These are phyloP conservation scores for Mycena kentingensis DNA, from an alignment of 768 basidiomycete genomes.

Conservation along the genomic window DNA sequence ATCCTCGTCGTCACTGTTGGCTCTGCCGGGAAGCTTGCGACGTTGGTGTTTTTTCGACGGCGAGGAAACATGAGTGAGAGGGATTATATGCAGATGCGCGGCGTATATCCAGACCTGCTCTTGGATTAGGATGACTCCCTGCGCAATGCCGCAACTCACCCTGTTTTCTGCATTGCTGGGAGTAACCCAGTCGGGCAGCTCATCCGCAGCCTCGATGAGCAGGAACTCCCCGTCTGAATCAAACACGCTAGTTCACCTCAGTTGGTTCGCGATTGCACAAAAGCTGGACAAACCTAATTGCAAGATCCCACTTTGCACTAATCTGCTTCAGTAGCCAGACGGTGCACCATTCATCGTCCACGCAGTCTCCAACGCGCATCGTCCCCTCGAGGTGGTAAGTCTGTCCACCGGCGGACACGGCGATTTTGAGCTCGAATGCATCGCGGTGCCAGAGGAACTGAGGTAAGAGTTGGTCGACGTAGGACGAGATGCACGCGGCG, in stretches of 20 bases:
- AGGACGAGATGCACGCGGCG: conserved; percentile 64
- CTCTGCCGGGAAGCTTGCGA: conserved; percentile 42
- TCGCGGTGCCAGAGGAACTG: conserved; percentile 85
- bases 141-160: conserved; percentile 54
- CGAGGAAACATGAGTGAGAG: conserved; percentile 73
- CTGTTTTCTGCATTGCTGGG: conserved; percentile 92
- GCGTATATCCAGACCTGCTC: conserved; percentile 88
- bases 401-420: conserved; percentile 46
- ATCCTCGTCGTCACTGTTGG: conserved; percentile 56
- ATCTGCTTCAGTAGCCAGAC: conserved; percentile 88
- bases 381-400: conserved; percentile 70
- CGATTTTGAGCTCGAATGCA: conserved; percentile 75
- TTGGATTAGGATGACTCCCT: conserved; percentile 32
- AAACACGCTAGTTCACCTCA: conserved; percentile 51
- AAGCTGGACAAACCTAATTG: conserved; percentile 59
- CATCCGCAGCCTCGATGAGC: conserved; percentile 93
- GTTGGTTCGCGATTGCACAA: conserved; percentile 1
- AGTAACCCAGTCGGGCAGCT: conserved; percentile 85
- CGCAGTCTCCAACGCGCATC: conserved; percentile 91
- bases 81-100: conserved; percentile 84
- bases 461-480: conserved; percentile 55
- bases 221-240: conserved; percentile 97
- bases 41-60: conserved; percentile 56
- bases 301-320: conserved; percentile 76
- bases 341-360: conserved; percentile 98